Evolutionary conservation across 2,329 filamentous ascomycete genomes (phyloP), one percentile per base, ranked within the genome.

Genomic region (Incumbomyces lentus): DNA sequence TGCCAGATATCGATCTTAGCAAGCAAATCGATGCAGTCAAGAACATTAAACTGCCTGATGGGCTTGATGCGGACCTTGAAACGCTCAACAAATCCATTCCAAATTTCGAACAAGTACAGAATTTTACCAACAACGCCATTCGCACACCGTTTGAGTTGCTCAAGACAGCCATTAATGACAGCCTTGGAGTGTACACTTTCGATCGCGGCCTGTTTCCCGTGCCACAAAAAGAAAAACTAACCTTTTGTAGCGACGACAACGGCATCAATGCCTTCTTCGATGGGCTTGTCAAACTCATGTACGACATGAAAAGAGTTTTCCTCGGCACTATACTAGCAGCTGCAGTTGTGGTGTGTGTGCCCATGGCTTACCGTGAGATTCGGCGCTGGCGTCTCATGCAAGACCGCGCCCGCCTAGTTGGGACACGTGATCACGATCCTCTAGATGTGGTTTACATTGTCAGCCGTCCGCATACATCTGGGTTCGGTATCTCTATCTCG

Each of bases 391-490:
- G 78, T 38, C 74, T 72, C 29, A 84, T 88, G 73, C 77, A 82
- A 62, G 71, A 81, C 54, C 81, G 82, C 49, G 78, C 85, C 17
- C 69, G 73, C 46, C 70, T 88, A 29, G 74, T 94, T 55, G 69
- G 73, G 38, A 70, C 75, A 54, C 71, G 82, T 46, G 75, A 78
- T 26, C 80, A 81, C 60, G 88, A 96, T 59, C 76, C 84, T 1
- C 80, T 95, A 74, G 90, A 96, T 61, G 80, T 89, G 31, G 78
- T 94, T 35, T 94, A 95, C 66, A 84, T 95, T 55, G 80, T 83
- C 29, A 89, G 86, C 30, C 79, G 87, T 17, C 88, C 90, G 1
- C 79, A 82, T 56, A 86, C 87, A 1, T 78, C 86, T 1, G 73
- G 74, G 1, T 68, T 75, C 22, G 90, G 89, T 34, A 75, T 95